Base-by-base conservation (phyloP, 225 moss, liverwort and hornwort genomes). In the Pseudisothecium myosuroides region DNA sequence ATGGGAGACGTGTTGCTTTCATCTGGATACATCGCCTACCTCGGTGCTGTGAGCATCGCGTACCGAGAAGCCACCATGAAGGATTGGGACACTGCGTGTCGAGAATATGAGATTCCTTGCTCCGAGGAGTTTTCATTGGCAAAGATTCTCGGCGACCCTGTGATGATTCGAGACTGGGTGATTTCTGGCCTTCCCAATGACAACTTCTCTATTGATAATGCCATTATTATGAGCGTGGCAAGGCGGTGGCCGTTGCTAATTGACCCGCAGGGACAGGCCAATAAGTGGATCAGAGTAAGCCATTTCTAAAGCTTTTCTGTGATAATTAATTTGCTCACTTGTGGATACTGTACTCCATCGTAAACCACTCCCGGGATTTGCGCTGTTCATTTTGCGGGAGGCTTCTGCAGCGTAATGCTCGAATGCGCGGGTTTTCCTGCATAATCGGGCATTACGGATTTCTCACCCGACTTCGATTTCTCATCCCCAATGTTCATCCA, bases 101-200 rank as follows among this genome's bases (percentile, higher is more conserved):
- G 93, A 68, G 92, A 90, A 82, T 93, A 93, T 34, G 67, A 92
- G 9, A 97, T 97, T 37, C 97, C 96, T 23, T 97, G 97, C 82
- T 96, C 97, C 1, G 76, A 94, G 0, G 87, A 93, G 9, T 96
- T 97, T 60, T 93, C 93, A 36, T 74, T 97, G 22, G 88, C 95
- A 37, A 94, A 90, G 55, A 84, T 95, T 67, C 92, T 96, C 7
- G 95, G 96, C 1, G 94, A 95, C 49, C 95, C 95, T 31, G 92
- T 95, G 17, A 87, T 88, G 10, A 97, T 96, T 64, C 95, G 91
- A 9, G 93, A 97, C 19, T 97, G 97, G 97, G 94, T 95, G 66
- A 97, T 96, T 47, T 92, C 93, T 58, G 95, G 96, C 72, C 96
- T 97, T 55, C 97, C 97, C 24, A 97, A 96, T 71, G 97, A 97